Percentiles rank a stretch among this genome's conserved stretches.
Evolutionary conservation across 2,329 filamentous ascomycete genomes (phyloP).

Genomic region (Colletotrichum cordylinicola): DNA sequence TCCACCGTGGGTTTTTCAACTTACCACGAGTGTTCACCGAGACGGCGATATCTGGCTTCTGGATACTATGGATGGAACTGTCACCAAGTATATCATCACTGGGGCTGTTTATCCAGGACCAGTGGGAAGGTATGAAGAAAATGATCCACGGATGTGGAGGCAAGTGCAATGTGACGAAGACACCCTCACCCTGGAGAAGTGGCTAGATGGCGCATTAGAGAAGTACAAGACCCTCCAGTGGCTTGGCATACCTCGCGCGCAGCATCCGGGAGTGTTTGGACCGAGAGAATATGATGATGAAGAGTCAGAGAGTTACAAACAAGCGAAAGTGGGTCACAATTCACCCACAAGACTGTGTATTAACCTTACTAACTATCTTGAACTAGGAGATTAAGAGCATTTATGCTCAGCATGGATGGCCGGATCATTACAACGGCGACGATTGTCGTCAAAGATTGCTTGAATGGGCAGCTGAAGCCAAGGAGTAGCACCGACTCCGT

Average conservation of each 20-base stretch:
- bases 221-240: neutral
- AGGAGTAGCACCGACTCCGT: neutral
- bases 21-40: neutral
- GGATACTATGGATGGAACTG: slow-evolving; percentile 2
- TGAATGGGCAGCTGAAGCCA: neutral
- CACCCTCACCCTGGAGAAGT: neutral
- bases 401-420: neutral
- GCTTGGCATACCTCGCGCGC: neutral
- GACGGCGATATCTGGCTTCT: neutral
- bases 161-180: neutral
- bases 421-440: neutral
- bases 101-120: neutral
- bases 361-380: neutral
- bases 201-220: neutral
- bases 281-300: neutral
- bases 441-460: neutral
- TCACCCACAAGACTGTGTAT: neutral
- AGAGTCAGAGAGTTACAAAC: neutral
- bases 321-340: neutral
- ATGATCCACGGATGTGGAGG: neutral
- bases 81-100: slow-evolving; percentile 6
- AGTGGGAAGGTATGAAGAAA: neutral
- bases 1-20: neutral
- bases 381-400: neutral
- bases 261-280: neutral